Percentiles rank a stretch among this genome's conserved stretches.
Conservation (phyloP, 768 basidiomycete genomes). For the Kwoniella newhampshirensis region DNA sequence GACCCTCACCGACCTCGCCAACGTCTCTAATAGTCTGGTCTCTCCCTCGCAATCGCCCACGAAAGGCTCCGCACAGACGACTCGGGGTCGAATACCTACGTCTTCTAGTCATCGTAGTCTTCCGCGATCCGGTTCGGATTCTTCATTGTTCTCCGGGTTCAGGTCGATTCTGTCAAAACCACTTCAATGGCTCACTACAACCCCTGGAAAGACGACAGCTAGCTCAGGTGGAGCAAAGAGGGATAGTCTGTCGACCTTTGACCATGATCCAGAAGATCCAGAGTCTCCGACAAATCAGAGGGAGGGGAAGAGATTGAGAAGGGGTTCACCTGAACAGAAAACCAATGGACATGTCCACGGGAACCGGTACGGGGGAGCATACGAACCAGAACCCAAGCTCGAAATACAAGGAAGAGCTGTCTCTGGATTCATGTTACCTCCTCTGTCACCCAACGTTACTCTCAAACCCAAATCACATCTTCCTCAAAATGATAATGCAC, state of each 20-base stretch:
- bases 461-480: constrained; percentile 24
- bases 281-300: constrained; percentile 15
- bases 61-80: constrained; percentile 9
- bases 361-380: constrained; percentile 6
- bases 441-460: constrained; percentile 23
- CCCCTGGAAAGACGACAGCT: not conserved
- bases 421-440: constrained; percentile 26
- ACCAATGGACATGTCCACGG: not conserved
- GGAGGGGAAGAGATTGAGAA: constrained; percentile 15
- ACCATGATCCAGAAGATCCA: constrained; percentile 23
- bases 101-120: constrained; percentile 19
- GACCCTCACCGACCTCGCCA: constrained; percentile 9
- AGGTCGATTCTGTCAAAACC: constrained; percentile 26
- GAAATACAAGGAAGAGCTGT: constrained; percentile 20
- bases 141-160: constrained; percentile 19
- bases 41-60: constrained; percentile 16
- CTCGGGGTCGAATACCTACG: not conserved
- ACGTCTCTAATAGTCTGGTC: constrained; percentile 3
- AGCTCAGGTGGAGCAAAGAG: constrained; percentile 2
- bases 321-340: constrained; percentile 9
- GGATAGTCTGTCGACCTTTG: constrained; percentile 19
- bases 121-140: constrained; percentile 23
- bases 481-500: constrained; percentile 1
- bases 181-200: constrained; percentile 24
- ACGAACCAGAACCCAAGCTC: constrained; percentile 21